phyloP scores from a whole-genome alignment of 2,329 filamentous ascomycete genomes.

The Pyricularia sp. region DNA sequence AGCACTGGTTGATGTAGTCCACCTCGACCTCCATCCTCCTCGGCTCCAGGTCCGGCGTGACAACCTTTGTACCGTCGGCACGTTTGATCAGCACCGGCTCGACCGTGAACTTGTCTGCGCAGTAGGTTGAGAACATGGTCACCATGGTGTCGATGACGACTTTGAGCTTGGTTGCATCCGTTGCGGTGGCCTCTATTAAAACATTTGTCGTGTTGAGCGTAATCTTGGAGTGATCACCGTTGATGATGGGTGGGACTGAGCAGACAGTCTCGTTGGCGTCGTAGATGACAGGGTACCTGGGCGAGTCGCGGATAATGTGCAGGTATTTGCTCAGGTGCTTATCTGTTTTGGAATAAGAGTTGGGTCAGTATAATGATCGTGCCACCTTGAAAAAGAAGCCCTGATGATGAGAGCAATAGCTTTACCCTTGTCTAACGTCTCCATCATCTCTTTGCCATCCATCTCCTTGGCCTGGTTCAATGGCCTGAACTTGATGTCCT shows the following conservation, averaged over 20 bases:
- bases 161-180: conserved; percentile 90
- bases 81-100: conserved; percentile 85
- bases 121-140: conserved; percentile 93
- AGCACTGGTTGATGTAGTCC: conserved; percentile 88
- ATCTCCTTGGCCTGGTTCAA: conserved; percentile 86
- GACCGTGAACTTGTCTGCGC: conserved; percentile 75
- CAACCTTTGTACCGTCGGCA: conserved; percentile 73
- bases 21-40: conserved; percentile 71
- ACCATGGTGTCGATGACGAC: conserved; percentile 86
- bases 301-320: conserved; percentile 86
- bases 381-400: not conserved
- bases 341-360: not conserved
- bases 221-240: conserved; percentile 94
- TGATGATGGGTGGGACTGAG: conserved; percentile 95
- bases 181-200: conserved; percentile 93
- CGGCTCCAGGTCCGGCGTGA: conserved; percentile 69
- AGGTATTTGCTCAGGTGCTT: conserved; percentile 40
- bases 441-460: conserved; percentile 79
- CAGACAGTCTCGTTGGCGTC: conserved; percentile 79
- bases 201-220: conserved; percentile 81
- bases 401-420: conserved; percentile 38
- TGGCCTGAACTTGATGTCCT: conserved; percentile 80
- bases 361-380: not conserved
- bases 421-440: conserved; percentile 20
- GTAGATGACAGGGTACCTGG: conserved; percentile 91